Base-by-base conservation (phyloP, 2,329 filamentous ascomycete genomes). In the Penicillium sp. region DNA sequence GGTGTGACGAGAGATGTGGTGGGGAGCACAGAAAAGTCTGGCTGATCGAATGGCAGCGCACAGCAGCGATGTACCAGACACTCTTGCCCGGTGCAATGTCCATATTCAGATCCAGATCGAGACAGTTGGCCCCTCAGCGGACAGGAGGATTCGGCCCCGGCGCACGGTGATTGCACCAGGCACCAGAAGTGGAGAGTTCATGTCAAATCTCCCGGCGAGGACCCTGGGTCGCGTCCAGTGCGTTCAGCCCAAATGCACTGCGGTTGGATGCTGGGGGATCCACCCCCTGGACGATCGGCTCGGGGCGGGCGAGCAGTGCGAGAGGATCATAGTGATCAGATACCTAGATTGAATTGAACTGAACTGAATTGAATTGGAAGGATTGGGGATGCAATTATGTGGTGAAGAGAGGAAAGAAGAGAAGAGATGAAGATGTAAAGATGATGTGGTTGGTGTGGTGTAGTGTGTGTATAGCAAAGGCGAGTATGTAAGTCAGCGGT, bases 241-340 rank as follows among this genome's bases (percentile, higher is more conserved):
- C 39, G 24, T 42, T 42, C 39, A 42, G 39, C 15, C 24, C 18
- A 15, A 42, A 27, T 42, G 39, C 26, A 42, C 39, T 42, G 39
- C 39, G 39, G 39, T 42, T 42, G 39, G 39, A 29, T 29, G 23
- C 2, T 42, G 15, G 13, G n/a, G 26, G 39, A 40, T 29, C 39
- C 39, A 42, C 39, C 39, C 39, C 39, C 24, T 20, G 39, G 39
- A 29, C 24, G 39, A 42, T 42, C 39, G 39, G 39, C 39, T 42
- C 39, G 24, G 39, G 15, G 39, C 39, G 39, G 39, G 39, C 18
- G 39, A 29, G 24, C 26, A 27, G 7, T 5, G 36, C n/a, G 21
- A 40, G 36, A 20, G 26, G 21, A 33, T n/a, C n/a, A n/a, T n/a
- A n/a, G n/a, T n/a, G n/a, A n/a, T n/a, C n/a, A n/a, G n/a, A n/a